Evolutionary conservation across 768 basidiomycete genomes (phyloP).

Genomic region (Lentinus brumalis): DNA sequence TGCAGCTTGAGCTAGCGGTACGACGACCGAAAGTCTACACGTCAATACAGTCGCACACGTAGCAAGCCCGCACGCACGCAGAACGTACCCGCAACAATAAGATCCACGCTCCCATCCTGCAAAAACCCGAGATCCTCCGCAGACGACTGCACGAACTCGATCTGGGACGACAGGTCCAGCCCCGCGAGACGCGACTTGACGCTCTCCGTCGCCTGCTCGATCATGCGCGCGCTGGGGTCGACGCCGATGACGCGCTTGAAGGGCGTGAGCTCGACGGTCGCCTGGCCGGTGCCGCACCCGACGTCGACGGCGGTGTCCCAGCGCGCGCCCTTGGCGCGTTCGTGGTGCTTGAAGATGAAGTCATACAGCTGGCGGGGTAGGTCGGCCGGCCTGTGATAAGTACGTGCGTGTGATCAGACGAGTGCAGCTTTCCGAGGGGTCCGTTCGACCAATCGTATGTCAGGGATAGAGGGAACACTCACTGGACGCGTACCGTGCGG

Average conservation of each 20-base stretch:
- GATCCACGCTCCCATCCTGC: slow-evolving; percentile 57
- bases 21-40: background rate
- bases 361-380: slow-evolving; percentile 67
- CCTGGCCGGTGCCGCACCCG: slow-evolving; percentile 87
- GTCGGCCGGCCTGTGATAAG: slow-evolving; percentile 61
- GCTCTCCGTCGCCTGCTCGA: slow-evolving; percentile 42
- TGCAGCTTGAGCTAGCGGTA: slow-evolving; percentile 64
- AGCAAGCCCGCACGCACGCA: background rate
- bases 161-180: slow-evolving; percentile 18
- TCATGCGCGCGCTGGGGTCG: slow-evolving; percentile 78
- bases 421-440: background rate
- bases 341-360: slow-evolving; percentile 62
- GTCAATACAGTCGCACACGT: background rate
- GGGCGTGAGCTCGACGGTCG: slow-evolving; percentile 54
- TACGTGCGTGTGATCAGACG: background rate
- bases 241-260: slow-evolving; percentile 69
- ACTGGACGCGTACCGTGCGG: slow-evolving; percentile 55
- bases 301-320: slow-evolving; percentile 72
- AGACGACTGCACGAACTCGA: slow-evolving; percentile 40
- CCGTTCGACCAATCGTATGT: background rate
- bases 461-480: background rate
- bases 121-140: slow-evolving; percentile 60
- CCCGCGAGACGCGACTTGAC: slow-evolving; percentile 15
- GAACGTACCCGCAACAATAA: slow-evolving; percentile 63
- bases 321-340: slow-evolving; percentile 28